A percentile compares a stretch with the other conserved stretches of the same genome.
Evolutionary conservation across 352 stramenopile genomes (phyloP).

Genomic region (Globisporangium cederbergense): DNA sequence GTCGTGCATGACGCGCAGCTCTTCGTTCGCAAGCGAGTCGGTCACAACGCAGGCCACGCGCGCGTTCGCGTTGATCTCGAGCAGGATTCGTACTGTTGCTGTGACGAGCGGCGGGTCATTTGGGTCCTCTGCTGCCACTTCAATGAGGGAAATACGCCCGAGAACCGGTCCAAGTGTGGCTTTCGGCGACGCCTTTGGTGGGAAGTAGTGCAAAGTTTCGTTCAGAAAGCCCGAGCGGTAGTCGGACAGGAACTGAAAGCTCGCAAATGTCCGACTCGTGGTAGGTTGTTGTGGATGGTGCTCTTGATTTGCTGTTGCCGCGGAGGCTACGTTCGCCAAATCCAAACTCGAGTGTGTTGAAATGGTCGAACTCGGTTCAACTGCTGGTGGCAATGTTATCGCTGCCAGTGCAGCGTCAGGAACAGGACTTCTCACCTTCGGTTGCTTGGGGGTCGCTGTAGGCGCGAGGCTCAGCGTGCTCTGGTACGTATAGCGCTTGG

Average conservation of each 20-base stretch:
- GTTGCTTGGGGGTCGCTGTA: not conserved
- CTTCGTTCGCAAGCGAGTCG: slow-evolving; percentile 55
- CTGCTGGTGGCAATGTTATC: not conserved
- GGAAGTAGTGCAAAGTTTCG: slow-evolving; percentile 56
- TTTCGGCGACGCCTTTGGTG: slow-evolving; percentile 34
- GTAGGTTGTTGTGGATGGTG: not conserved
- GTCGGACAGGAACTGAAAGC: slow-evolving; percentile 59
- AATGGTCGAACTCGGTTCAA: not conserved
- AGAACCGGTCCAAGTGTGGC: slow-evolving; percentile 54
- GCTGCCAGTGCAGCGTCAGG: not conserved
- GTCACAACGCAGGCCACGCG: slow-evolving; percentile 55
- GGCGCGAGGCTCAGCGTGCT: slow-evolving; percentile 21
- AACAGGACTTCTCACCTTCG: not conserved
- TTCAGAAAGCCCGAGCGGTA: slow-evolving; percentile 45
- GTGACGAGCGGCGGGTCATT: slow-evolving; percentile 10
- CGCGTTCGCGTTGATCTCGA: slow-evolving; percentile 59
- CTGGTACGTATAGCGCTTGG: slow-evolving; percentile 67
- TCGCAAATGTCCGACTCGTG: slow-evolving; percentile 32
- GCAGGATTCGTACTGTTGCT: slow-evolving; percentile 46
- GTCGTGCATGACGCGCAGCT: slow-evolving; percentile 32
- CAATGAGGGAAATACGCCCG: slow-evolving; percentile 30
- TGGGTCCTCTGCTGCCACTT: slow-evolving; percentile 4
- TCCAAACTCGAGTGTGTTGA: not conserved
- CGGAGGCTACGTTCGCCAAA: not conserved
- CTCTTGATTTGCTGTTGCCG: not conserved